Evolutionary conservation across 768 basidiomycete species (phyloP).

Genomic region (Russula virescens): DNA sequence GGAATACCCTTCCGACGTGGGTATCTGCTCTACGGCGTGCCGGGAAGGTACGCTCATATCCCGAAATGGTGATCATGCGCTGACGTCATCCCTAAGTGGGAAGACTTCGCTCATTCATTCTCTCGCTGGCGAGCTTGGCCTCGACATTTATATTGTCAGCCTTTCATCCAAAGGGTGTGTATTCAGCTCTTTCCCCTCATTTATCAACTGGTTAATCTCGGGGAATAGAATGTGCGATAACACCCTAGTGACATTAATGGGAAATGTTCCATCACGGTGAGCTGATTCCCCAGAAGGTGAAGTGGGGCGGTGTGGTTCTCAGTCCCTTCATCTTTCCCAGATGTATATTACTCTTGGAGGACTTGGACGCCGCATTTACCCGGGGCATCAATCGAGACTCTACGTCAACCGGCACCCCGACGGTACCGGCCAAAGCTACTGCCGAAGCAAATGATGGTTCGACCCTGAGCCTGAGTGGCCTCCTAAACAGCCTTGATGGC

Average conservation of each 20-base stretch:
- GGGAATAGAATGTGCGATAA: slow-evolving; percentile 78
- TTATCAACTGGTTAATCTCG: slow-evolving; percentile 18
- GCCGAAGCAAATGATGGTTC: slow-evolving; percentile 62
- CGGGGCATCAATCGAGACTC: slow-evolving; percentile 79
- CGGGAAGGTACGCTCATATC: slow-evolving; percentile 54
- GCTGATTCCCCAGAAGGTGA: slow-evolving; percentile 22
- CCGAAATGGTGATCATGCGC: slow-evolving; percentile 2
- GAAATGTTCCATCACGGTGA: slow-evolving; percentile 77
- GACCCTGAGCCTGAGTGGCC: slow-evolving; percentile 77
- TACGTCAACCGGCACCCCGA: slow-evolving; percentile 69
- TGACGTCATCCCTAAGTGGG: slow-evolving; percentile 45
- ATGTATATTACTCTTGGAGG: slow-evolving; percentile 90
- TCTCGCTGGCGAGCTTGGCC: slow-evolving; percentile 75
- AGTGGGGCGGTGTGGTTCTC: slow-evolving; percentile 14
- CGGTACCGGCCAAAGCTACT: slow-evolving; percentile 32
- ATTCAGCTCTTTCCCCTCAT: slow-evolving; percentile 26
- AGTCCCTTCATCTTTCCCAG: slow-evolving; percentile 35
- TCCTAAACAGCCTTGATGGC: slow-evolving; percentile 81
- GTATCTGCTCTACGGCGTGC: slow-evolving; percentile 79
- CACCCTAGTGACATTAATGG: slow-evolving; percentile 81
- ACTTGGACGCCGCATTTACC: slow-evolving; percentile 90
- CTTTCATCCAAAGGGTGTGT: slow-evolving; percentile 76
- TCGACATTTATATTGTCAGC: slow-evolving; percentile 88
- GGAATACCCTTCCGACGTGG: slow-evolving; percentile 87
- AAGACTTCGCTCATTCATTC: slow-evolving; percentile 86